phyloP scores from a whole-genome alignment of 345 rosid genomes.

The Populus pruinosa region DNA sequence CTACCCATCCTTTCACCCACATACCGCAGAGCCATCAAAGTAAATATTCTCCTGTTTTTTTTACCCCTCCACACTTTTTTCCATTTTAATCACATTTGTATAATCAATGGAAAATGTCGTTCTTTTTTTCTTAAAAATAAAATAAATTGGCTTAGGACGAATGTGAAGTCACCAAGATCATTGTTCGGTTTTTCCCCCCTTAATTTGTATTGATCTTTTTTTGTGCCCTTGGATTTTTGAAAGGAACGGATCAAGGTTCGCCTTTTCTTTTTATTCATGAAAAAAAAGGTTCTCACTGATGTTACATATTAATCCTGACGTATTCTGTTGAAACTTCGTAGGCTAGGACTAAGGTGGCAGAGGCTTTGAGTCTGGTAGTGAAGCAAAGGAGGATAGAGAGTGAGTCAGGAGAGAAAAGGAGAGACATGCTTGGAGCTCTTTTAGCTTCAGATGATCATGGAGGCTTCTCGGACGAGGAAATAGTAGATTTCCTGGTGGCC shows the following conservation, averaged over 20 bases:
- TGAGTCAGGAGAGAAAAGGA: slow-evolving; percentile 46
- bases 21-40: slow-evolving; percentile 79
- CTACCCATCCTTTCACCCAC: slow-evolving; percentile 77
- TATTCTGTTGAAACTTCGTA: slow-evolving; percentile 8
- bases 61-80: no score
- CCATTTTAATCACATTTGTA: neutral
- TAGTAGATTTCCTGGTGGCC: slow-evolving; percentile 86
- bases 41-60: slow-evolving; percentile 14
- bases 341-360: slow-evolving; percentile 98
- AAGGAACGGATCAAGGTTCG: neutral
- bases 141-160: no score
- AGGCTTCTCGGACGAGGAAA: slow-evolving; percentile 73
- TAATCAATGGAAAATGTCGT: slow-evolving; percentile 2
- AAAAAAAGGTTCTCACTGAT: neutral
- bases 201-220: no score
- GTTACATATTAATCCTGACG: neutral
- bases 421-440: slow-evolving; percentile 81
- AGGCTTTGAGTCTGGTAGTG: slow-evolving; percentile 77
- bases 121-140: neutral
- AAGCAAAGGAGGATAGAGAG: slow-evolving; percentile 58
- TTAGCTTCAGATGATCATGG: slow-evolving; percentile 52
- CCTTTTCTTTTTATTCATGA: no score
- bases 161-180: no score
- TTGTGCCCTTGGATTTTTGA: neutral
- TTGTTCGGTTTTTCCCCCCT: no score